Evolutionary conservation across 805 yeast genomes (phyloP).

Genomic region (Ogataea minuta): DNA sequence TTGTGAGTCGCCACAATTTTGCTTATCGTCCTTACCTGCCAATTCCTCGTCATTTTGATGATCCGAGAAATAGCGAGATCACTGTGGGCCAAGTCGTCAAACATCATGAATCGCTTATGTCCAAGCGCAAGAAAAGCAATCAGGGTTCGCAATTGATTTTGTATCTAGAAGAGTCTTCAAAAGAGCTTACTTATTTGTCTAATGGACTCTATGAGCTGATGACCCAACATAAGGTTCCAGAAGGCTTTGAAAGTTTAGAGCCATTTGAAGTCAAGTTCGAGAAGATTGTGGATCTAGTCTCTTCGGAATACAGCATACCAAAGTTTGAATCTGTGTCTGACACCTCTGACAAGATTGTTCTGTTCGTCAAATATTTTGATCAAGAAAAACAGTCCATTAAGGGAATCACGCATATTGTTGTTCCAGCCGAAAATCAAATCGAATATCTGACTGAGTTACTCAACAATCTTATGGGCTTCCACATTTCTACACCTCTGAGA

Average conservation of each 20-base stretch:
- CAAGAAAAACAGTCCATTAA: constrained; percentile 46
- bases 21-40: constrained; percentile 62
- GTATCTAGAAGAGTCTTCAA: constrained; percentile 60
- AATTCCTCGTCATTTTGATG: constrained; percentile 29
- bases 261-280: constrained; percentile 15
- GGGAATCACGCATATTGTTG: constrained; percentile 64
- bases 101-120: constrained; percentile 27
- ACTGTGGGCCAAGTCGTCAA: constrained; percentile 54
- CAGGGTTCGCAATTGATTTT: constrained; percentile 48
- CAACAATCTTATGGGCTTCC: constrained; percentile 40
- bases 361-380: constrained; percentile 38
- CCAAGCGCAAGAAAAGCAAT: constrained; percentile 38
- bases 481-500: constrained; percentile 34
- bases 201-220: constrained; percentile 20
- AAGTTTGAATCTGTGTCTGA: constrained; percentile 24
- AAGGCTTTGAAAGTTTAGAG: constrained; percentile 1
- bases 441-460: constrained; percentile 41
- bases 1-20: constrained; percentile 66
- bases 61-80: constrained; percentile 29
- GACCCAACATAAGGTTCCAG: constrained; percentile 8
- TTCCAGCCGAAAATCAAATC: constrained; percentile 47
- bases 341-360: constrained; percentile 21
- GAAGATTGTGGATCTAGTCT: constrained; percentile 10
- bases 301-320: constrained; percentile 18
- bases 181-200: constrained; percentile 38